Evolutionary conservation across 306 rosid genomes (phyloP), one percentile per base, ranked within the genome.

Genomic region (Alnus glutinosa): DNA sequence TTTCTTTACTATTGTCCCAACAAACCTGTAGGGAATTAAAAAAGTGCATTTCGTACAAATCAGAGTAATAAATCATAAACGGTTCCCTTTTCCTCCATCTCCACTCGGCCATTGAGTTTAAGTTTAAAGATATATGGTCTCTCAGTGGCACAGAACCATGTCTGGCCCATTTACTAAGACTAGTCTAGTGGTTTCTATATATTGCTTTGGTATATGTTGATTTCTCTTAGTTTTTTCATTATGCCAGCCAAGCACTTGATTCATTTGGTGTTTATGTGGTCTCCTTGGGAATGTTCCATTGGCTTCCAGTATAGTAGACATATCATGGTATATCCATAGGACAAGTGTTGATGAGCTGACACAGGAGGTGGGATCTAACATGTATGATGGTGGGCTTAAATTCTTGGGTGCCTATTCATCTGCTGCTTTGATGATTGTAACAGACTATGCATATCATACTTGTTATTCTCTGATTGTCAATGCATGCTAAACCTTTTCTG

Each of bases 1-100:
- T 75, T 73, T 49, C 58, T 64, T 51, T 54, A 18, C 36, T 62
- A 36, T 51, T 77, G 44, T 78, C 55, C 71, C n/a, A 42, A 75
- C 70, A 28, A 19, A 63, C 58, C 64, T 61, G 19, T 2, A 4
- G 37, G 59, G 39, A 80, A 71, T 50, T 55, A 70, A 44, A 63
- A 80, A 55, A 55, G 51, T 30, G 61, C 46, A 50, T 68, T 42
- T 39, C 3, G 34, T 68, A 42, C 50, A 42, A 18, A 68, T 68
- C 16, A 68, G 15, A n/a, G 37, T 39, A 8, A n/a, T 18, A 18
- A 39, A 42, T 14, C 11, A 16, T 15, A 67, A 37, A 37, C 39
- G 72, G 12, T 67, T 9, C 50, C 13, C 28, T 67, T 7, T 58
- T 4, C 30, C 30, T 16, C 49, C 30, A 50, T 67, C 71, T 5